phyloP scores from a whole-genome alignment of 495 filamentous ascomycete species.

The Chlorociboria aeruginascens region DNA sequence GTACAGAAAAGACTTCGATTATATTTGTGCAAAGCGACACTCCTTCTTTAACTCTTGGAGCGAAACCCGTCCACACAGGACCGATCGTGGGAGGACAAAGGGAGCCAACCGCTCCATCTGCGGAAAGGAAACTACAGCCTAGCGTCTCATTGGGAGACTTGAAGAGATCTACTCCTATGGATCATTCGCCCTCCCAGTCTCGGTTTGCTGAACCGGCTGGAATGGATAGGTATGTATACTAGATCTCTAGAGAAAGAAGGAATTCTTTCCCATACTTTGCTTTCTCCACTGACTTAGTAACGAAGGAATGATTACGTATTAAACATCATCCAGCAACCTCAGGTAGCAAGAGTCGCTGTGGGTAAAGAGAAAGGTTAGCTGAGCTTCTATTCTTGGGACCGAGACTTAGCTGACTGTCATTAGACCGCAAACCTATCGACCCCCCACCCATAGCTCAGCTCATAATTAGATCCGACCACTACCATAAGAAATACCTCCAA shows the following conservation, averaged over 20 bases:
- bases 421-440: conserved; percentile 90
- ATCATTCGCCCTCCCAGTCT: background rate
- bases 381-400: background rate
- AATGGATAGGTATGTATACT: too few relatives aligned
- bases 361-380: conserved; percentile 58
- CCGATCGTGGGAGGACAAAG: too few relatives aligned
- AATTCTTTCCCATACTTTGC: too few relatives aligned
- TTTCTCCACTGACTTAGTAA: too few relatives aligned
- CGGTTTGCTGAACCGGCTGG: background rate
- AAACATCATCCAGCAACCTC: conserved; percentile 54
- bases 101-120: too few relatives aligned
- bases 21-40: too few relatives aligned
- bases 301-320: conserved; percentile 44
- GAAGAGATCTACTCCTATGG: background rate
- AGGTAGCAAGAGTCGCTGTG: conserved; percentile 53
- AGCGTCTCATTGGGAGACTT: background rate
- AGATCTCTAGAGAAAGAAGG: too few relatives aligned
- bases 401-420: too few relatives aligned
- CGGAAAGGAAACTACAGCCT: too few relatives aligned
- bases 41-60: too few relatives aligned
- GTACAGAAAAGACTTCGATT: too few relatives aligned
- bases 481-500: conserved; percentile 59
- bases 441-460: conserved; percentile 89
- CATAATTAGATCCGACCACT: conserved; percentile 51
- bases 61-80: too few relatives aligned